These are phyloP conservation scores for Elsinoe fawcettii DNA, from an alignment of 2,329 filamentous ascomycete genomes.

Conservation along the genomic window DNA sequence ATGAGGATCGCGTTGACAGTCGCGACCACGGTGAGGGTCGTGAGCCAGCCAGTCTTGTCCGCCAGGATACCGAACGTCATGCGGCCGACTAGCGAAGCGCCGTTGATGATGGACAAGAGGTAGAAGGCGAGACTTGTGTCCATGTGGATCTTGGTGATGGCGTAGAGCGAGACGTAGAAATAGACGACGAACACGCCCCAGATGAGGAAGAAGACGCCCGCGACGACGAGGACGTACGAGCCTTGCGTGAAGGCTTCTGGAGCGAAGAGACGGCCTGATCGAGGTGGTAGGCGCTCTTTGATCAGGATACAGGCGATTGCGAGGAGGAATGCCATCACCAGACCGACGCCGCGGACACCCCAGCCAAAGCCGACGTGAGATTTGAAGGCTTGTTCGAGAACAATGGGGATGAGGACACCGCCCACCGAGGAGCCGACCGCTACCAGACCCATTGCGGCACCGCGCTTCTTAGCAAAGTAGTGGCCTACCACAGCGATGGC, in stretches of 20 bases:
- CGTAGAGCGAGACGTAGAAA: constrained; percentile 52
- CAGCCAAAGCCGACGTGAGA: constrained; percentile 43
- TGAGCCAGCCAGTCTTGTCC: constrained; percentile 46
- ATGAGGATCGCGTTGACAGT: constrained; percentile 40
- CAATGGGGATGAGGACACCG: constrained; percentile 44
- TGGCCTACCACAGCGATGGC: constrained; percentile 55
- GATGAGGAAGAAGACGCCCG: constrained; percentile 41
- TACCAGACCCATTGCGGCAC: constrained; percentile 49
- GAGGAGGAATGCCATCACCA: constrained; percentile 25
- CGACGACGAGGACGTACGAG: constrained; percentile 35
- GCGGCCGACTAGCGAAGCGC: constrained; percentile 48
- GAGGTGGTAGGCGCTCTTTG: constrained; percentile 11
- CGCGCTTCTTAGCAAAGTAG: constrained; percentile 50
- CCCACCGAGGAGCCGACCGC: constrained; percentile 46
- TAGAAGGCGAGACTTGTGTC: constrained; percentile 51
- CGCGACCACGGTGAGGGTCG: not conserved
- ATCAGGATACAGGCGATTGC: constrained; percentile 15
- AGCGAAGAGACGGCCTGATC: constrained; percentile 15
- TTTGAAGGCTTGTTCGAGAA: constrained; percentile 39
- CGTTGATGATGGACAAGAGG: constrained; percentile 57
- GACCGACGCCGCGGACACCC: constrained; percentile 43
- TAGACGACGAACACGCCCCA: constrained; percentile 35
- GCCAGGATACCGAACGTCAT: constrained; percentile 47
- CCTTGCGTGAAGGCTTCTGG: constrained; percentile 34
- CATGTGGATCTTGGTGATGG: constrained; percentile 44